These are phyloP conservation scores for Meira nashicola DNA, from an alignment of 1,284 basidiomycete species.

Conservation along the genomic window DNA sequence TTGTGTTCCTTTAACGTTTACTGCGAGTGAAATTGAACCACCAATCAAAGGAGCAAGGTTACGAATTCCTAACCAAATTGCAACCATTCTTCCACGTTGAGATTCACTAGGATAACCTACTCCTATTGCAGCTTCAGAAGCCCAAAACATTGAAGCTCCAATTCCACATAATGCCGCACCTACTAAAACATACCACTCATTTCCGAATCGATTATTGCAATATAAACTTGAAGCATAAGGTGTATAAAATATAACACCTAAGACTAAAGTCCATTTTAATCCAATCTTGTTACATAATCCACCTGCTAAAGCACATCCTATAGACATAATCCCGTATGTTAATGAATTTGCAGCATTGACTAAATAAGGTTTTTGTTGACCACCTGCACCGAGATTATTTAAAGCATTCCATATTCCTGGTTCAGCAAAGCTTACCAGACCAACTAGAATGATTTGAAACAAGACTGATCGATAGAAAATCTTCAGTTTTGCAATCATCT, in stretches of 20 bases:
- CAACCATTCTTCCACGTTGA: conserved; percentile 7
- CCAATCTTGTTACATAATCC: conserved; percentile 10
- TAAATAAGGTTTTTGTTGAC: conserved; percentile 6
- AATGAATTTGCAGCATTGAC: conserved; percentile 11
- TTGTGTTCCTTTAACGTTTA: conserved; percentile 7
- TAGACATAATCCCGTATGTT: conserved; percentile 12
- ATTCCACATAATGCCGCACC: conserved; percentile 10
- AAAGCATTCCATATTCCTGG: conserved; percentile 13
- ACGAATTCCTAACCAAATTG: conserved; percentile 11
- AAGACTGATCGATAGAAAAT: conserved; percentile 4
- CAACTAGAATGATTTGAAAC: conserved; percentile 11
- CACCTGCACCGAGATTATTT: conserved; percentile 10
- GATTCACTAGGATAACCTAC: conserved; percentile 6
- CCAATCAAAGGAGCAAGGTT: conserved; percentile 11
- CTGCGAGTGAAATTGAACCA: conserved; percentile 5
- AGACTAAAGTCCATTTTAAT: conserved; percentile 5
- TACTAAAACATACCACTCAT: conserved; percentile 11
- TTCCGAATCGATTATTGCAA: conserved; percentile 13
- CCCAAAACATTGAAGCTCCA: conserved; percentile 13
- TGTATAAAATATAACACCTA: conserved; percentile 11
- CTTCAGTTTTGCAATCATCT: background rate
- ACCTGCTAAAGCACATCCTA: conserved; percentile 10
- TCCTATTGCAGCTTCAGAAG: conserved; percentile 8
- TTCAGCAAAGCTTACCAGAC: conserved; percentile 8
- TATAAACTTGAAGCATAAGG: conserved; percentile 10